phyloP scores from a whole-genome alignment of 1,284 basidiomycete genomes.

The Prillingera fragicola region DNA sequence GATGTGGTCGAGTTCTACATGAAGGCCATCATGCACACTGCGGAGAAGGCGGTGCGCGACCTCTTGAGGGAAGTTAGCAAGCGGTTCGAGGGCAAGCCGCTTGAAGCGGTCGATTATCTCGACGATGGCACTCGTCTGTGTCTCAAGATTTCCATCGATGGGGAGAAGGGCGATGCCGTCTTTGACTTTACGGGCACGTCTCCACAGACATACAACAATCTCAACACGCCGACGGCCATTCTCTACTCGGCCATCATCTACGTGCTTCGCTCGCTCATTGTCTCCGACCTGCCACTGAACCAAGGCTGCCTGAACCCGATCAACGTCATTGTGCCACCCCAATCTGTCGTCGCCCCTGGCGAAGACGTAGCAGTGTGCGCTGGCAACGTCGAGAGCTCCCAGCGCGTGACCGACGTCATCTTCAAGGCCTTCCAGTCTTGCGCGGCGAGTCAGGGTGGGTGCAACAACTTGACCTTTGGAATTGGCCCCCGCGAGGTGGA shows the following conservation, averaged over 20 bases:
- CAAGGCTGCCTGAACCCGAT: constrained; percentile 43
- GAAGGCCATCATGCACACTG: constrained; percentile 82
- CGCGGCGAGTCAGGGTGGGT: constrained; percentile 87
- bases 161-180: constrained; percentile 68
- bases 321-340: constrained; percentile 54
- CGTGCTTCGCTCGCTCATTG: constrained; percentile 84
- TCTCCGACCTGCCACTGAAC: constrained; percentile 71
- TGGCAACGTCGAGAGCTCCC: constrained; percentile 86
- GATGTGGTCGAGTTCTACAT: constrained; percentile 58
- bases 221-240: constrained; percentile 65
- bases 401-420: constrained; percentile 92
- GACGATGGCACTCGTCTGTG: constrained; percentile 37
- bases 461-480: constrained; percentile 67
- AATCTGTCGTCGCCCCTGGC: constrained; percentile 74
- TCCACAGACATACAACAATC: constrained; percentile 61
- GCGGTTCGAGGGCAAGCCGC: constrained; percentile 61
- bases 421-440: constrained; percentile 87
- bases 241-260: constrained; percentile 92
- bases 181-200: constrained; percentile 87
- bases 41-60: constrained; percentile 79
- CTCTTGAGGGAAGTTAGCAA: constrained; percentile 71
- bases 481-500: constrained; percentile 64
- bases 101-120: constrained; percentile 51
- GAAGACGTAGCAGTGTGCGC: constrained; percentile 85
- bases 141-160: constrained; percentile 76